Evolutionary conservation across 768 basidiomycete genomes (phyloP), one percentile per base, ranked within the genome.

Genomic region (Cyclocybe aegerita): DNA sequence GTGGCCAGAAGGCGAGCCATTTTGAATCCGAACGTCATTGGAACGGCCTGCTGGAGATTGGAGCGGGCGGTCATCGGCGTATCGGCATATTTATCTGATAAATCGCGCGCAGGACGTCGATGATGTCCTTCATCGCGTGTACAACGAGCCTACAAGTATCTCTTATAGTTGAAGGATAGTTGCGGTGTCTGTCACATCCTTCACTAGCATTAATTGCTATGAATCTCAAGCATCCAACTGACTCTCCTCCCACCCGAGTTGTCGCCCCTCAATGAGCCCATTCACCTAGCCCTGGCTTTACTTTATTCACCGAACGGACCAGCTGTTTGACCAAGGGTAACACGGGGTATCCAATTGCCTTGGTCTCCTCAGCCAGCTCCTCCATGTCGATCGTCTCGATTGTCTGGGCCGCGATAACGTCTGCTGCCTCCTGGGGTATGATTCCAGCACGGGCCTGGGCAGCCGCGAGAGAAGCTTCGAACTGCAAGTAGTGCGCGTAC

Each of bases 141-240:
- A 55, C 52, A 23, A 61, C 51, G 16, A 75, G 57, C 32, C 61
- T 50, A 37, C 74, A 65, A 4, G 74, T 78, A 51, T 70, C 67
- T 2, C 62, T 64, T 16, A n/a, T n/a, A 78, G 55, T 55, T 76
- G 76, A 6, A 76, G 65, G 38, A 75, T 56, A 0, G 74, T 76
- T 6, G 75, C 66, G 4, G 76, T 78, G 36, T 77, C 76, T n/a
- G 72, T 76, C 3, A 78, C 73, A 52, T 78, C 76, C 77, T 77
- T 38, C 30, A 14, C n/a, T 17, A 1, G 36, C 14, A 35, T 38
- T 16, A 30, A n/a, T 39, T 9, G 35, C 30, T 57, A 49, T 43
- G 32, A 50, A 45, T 37, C 35, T 43, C 37, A 30, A 14, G n/a
- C 36, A 3, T 41, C 4, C 14, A 39, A 9, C n/a, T 38, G 48